Percentiles rank a stretch among this genome's conserved stretches.
These are phyloP conservation scores for Irpex sp. DNA, from an alignment of 1,284 basidiomycete genomes.

Conservation along the genomic window DNA sequence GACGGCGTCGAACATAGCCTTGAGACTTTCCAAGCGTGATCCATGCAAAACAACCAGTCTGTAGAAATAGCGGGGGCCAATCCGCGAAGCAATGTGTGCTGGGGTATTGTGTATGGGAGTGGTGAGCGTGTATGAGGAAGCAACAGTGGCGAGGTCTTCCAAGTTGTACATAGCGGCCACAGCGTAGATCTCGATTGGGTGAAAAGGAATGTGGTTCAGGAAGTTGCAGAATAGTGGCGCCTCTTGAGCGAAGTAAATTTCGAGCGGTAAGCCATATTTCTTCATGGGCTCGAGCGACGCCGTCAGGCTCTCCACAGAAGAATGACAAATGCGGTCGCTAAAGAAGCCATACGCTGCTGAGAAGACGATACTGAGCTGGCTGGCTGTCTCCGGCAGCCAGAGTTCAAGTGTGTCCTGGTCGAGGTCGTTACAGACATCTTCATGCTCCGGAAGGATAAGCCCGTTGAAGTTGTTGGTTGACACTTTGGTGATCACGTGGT, in stretches of 20 bases:
- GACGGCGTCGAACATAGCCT: background rate
- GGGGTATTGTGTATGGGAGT: background rate
- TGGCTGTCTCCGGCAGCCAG: background rate
- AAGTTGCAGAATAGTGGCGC: background rate
- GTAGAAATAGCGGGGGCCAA: background rate
- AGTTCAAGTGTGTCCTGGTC: background rate
- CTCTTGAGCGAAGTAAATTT: background rate
- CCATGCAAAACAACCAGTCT: background rate
- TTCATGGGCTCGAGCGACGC: background rate
- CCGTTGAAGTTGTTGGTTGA: background rate
- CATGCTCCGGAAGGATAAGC: background rate
- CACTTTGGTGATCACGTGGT: background rate
- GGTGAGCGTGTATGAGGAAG: background rate
- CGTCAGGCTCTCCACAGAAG: background rate
- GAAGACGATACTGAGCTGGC: background rate
- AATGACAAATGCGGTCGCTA: background rate
- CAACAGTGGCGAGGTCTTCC: background rate
- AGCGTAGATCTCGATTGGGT: background rate
- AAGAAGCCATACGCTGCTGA: background rate
- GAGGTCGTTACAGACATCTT: background rate
- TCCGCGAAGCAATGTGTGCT: background rate
- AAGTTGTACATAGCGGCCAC: background rate
- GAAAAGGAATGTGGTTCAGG: background rate
- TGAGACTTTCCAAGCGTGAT: background rate
- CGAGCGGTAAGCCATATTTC: background rate